These are phyloP conservation scores for Bruguiera hainesii DNA, from an alignment of 441 rosid species.

Conservation along the genomic window DNA sequence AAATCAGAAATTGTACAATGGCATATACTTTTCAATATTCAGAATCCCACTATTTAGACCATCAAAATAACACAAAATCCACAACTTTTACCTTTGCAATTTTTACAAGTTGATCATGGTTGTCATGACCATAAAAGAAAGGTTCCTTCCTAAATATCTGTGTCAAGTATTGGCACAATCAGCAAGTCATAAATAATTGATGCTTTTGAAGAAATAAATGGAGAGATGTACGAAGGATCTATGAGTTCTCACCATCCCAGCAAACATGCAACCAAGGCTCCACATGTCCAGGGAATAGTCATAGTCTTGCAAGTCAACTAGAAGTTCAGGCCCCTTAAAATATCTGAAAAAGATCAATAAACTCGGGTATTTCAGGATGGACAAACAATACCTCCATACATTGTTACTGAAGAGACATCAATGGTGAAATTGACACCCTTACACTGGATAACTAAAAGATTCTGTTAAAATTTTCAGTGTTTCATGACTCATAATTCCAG, in stretches of 20 bases:
- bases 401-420: too few relatives aligned
- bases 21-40: not conserved
- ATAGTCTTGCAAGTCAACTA: conserved; percentile 91
- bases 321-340: conserved; percentile 95
- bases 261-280: conserved; percentile 99
- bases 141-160: conserved; percentile 97
- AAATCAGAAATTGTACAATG: conserved; percentile 8
- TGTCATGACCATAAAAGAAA: conserved; percentile 95
- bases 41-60: not conserved
- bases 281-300: conserved; percentile 98
- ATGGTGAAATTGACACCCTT: too few relatives aligned
- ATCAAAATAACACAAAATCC: not conserved
- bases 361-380: conserved; percentile 13
- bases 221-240: not conserved
- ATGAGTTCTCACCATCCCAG: conserved; percentile 78
- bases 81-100: conserved; percentile 70
- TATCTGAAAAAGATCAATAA: conserved; percentile 44
- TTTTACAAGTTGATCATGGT: conserved; percentile 95
- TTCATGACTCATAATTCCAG: not conserved
- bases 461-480: too few relatives aligned
- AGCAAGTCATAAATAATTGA: conserved; percentile 11
- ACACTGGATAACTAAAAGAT: too few relatives aligned
- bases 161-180: conserved; percentile 17
- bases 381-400: not conserved
- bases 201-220: not conserved